Base-by-base conservation (phyloP, 768 basidiomycete genomes). In the Pleurotus pulmonarius region DNA sequence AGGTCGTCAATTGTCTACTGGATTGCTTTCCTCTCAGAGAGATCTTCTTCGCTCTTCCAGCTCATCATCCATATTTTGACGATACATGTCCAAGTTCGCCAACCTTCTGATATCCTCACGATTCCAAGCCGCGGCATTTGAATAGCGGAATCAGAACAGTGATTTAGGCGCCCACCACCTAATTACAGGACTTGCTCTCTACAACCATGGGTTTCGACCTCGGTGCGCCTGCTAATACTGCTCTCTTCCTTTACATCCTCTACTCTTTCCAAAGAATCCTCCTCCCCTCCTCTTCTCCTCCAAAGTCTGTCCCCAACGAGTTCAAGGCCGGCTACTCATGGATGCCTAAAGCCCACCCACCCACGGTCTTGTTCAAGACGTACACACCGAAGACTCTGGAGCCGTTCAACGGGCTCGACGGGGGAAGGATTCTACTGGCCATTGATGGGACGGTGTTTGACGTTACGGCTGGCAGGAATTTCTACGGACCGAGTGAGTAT, bases 371-470 rank as follows among this genome's bases (percentile, higher is more conserved):
- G 18, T 94, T 85, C 72, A 79, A 83, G 67, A 83, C 81, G 0
- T 97, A 85, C 67, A 95, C 91, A 0, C 86, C 95, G 0, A 83
- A 81, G 68, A 87, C 91, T 2, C 75, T 96, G 22, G 75, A 71
- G 44, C 82, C 81, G 0, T 93, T 86, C 68, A 76, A 81, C 61
- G 86, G 90, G 24, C 74, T 74, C 49, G 76, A 87, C 46, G 79
- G 81, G 2, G 83, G 83, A 26, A 76, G 89, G 59, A 95, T 98
- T 54, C 68, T 97, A 64, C 79, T 98, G 11, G 92, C 90, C 0
- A 97, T 99, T 58, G 83, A 87, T 55, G 82, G 91, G 25, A 85
- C 77, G 34, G 95, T 98, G 54, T 99, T 96, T 69, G 97, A 99
- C 66, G 96, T 98, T 46, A 90, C 91, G 0, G 78, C 83, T 3